phyloP scores from a whole-genome alignment of 106 monocot species.

The Iris macrosiphon region DNA sequence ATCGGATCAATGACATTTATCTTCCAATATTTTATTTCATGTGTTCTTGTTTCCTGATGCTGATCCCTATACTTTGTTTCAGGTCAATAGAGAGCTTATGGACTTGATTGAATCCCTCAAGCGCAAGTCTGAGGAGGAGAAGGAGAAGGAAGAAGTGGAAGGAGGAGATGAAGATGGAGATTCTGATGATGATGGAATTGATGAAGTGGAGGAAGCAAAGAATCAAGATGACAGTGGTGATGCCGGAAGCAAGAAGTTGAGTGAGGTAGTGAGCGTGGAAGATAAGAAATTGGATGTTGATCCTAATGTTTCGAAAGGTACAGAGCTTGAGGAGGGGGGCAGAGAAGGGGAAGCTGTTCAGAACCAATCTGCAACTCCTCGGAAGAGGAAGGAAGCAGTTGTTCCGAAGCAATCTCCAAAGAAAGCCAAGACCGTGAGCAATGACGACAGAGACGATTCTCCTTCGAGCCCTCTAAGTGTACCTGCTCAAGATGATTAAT shows the following conservation, averaged over 20 bases:
- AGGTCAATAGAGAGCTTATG: constrained; percentile 85
- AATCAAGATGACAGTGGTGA: not conserved
- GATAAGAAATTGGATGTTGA: too few species aligned
- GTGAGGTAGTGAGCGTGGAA: not conserved
- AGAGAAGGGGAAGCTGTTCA: not conserved
- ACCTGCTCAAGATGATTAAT: too few species aligned
- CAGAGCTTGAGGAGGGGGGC: not conserved
- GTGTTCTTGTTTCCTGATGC: not conserved
- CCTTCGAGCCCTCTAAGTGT: constrained; percentile 1
- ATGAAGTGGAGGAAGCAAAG: too few species aligned
- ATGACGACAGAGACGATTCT: not conserved
- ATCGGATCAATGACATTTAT: too few species aligned
- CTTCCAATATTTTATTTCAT: too few species aligned
- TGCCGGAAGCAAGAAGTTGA: not conserved
- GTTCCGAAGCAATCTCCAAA: too few species aligned
- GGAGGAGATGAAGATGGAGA: constrained; percentile 8
- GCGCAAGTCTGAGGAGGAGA: constrained; percentile 31
- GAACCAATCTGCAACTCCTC: not conserved
- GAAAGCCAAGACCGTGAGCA: too few species aligned
- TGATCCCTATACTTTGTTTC: constrained; percentile 3
- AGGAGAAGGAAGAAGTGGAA: constrained; percentile 2
- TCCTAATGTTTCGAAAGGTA: too few species aligned
- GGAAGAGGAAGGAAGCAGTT: not conserved
- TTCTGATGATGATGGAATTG: too few species aligned
- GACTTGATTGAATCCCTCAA: constrained; percentile 65